Conservation (phyloP, 148 eudicot species). For the Cornus controversa region DNA sequence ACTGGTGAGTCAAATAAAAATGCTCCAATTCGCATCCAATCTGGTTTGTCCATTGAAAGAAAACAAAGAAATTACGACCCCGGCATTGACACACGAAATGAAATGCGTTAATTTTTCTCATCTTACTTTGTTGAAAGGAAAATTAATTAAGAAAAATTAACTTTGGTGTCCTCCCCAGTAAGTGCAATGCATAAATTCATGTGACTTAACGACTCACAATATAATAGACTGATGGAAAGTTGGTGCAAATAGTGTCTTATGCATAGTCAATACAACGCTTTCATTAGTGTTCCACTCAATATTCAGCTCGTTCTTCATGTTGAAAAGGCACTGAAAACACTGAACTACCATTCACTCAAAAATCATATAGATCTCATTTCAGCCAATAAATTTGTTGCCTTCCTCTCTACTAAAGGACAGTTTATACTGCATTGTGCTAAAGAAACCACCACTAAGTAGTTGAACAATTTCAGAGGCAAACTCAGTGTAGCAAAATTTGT, state of each 20-base stretch:
- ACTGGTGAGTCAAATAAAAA: conserved; percentile 62
- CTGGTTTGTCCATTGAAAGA: conserved; percentile 29
- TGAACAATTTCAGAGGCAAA: neutral
- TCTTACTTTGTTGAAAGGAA: neutral
- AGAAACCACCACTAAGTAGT: too few relatives aligned
- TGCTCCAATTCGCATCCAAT: conserved; percentile 93
- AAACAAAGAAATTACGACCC: conserved; percentile 7
- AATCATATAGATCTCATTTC: too few relatives aligned
- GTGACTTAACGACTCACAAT: too few relatives aligned
- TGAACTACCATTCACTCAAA: too few relatives aligned
- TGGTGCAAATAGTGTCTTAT: neutral
- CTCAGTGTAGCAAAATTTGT: neutral
- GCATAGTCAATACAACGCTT: neutral
- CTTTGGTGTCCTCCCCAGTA: neutral
- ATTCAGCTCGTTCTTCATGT: too few relatives aligned
- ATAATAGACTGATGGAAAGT: neutral
- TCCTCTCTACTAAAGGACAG: too few relatives aligned
- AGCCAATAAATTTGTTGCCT: too few relatives aligned
- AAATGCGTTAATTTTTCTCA: neutral
- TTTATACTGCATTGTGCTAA: too few relatives aligned
- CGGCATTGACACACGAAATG: too few relatives aligned
- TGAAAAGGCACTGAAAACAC: too few relatives aligned
- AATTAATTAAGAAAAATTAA: neutral
- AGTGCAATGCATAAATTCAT: too few relatives aligned
- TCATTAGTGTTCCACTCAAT: too few relatives aligned